Evolutionary conservation across 2,329 filamentous ascomycete species (phyloP).

Genomic region (Sphaceloma murrayae): DNA sequence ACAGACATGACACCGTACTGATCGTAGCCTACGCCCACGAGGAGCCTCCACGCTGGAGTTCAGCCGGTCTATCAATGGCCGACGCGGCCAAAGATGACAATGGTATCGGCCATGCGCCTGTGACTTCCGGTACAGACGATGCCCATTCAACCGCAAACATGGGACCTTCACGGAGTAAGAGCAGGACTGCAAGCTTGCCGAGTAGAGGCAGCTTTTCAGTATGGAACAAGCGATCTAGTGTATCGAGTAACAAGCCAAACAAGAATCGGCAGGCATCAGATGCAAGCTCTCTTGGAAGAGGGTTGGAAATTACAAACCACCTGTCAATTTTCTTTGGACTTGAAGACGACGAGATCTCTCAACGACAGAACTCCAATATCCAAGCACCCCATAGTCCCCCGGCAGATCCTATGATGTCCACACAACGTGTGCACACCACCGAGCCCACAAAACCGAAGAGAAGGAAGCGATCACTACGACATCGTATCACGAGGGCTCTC

Average conservation of each 20-base stretch:
- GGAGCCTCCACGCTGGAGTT: background rate
- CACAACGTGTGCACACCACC: background rate
- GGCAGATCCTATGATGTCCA: background rate
- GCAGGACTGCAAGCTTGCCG: slow-evolving; percentile 2
- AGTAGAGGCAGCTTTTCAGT: background rate
- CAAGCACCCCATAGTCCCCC: background rate
- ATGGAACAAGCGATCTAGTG: slow-evolving; percentile 11
- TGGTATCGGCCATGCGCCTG: background rate
- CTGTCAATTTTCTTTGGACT: slow-evolving; percentile 8
- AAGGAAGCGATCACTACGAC: background rate
- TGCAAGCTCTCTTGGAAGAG: background rate
- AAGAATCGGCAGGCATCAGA: background rate
- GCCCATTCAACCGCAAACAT: too few relatives aligned
- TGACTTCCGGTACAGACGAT: too few relatives aligned
- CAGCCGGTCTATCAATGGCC: background rate
- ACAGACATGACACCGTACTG: background rate
- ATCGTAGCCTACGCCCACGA: too few relatives aligned
- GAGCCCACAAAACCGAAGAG: background rate
- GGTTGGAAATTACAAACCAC: slow-evolving; percentile 6
- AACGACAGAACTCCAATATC: background rate
- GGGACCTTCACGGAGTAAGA: background rate
- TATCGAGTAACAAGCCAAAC: background rate
- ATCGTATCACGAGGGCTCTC: slow-evolving; percentile 20
- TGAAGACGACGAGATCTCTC: slow-evolving; percentile 1
- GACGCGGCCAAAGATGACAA: background rate